A percentile compares a stretch with the other conserved stretches of the same genome.
Conservation (phyloP, 257 asterid genomes). For the Prunella vulgaris region DNA sequence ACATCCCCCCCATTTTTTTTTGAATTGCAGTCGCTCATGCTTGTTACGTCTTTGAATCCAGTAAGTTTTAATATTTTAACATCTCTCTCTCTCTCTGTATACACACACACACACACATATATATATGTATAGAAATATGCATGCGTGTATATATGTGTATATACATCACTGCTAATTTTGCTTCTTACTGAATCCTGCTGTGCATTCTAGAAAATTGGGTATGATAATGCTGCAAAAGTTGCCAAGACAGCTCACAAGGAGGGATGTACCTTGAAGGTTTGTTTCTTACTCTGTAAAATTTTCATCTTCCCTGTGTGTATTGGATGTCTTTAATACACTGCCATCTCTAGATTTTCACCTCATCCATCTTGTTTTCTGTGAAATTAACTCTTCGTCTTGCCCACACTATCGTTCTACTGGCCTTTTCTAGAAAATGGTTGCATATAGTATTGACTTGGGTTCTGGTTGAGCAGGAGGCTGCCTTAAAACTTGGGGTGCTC, state of each 20-base stretch:
- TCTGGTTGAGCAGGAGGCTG: slow-evolving; percentile 66
- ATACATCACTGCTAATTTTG: neutral
- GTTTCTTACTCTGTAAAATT: neutral
- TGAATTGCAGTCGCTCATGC: slow-evolving; percentile 93
- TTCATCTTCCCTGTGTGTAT: neutral
- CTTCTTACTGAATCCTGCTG: slow-evolving; percentile 17
- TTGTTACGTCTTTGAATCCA: slow-evolving; percentile 91
- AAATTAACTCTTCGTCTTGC: neutral
- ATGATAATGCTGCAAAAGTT: slow-evolving; percentile 90
- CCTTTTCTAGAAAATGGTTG: neutral
- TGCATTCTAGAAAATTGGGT: slow-evolving; percentile 79
- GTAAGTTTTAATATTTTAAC: slow-evolving; percentile 37
- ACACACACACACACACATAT: too few relatives aligned
- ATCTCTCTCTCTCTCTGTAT: neutral
- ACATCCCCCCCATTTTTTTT: slow-evolving; percentile 17
- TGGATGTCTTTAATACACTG: neutral
- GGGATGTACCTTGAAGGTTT: slow-evolving; percentile 85
- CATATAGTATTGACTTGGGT: neutral
- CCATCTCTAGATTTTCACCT: neutral
- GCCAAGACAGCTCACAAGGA: slow-evolving; percentile 99
- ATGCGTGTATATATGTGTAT: too few relatives aligned
- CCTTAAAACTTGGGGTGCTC: slow-evolving; percentile 74
- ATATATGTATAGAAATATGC: too few relatives aligned
- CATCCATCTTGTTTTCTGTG: neutral
- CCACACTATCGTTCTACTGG: neutral